Evolutionary conservation across 164 flowering plant genomes (phyloP), one percentile per base, ranked within the genome.

Genomic region (Chimonanthus praecox): DNA sequence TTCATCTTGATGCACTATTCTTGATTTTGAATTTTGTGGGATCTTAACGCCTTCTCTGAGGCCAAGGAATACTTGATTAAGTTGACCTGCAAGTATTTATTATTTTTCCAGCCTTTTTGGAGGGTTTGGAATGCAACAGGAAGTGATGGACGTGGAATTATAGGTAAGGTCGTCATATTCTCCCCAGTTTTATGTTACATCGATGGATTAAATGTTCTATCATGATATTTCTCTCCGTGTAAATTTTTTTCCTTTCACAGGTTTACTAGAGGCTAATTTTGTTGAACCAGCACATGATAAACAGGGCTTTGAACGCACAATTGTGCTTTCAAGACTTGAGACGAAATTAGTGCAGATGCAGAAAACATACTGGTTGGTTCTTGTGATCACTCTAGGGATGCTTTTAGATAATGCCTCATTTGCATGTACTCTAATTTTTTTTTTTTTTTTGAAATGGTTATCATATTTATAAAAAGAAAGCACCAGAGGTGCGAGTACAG

Each of bases 261-360:
- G 99, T 82, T 92, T 92, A 1, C 78, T 96, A 85, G 99, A 96
- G 81, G 97, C 99, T 50, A 90, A 96, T 80, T 96, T 96, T 87
- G 93, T 94, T 63, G 98, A 96, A 77, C 99, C 99, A 71, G 99
- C 99, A 73, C 99, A 96, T 83, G 98, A 96, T 81, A 96, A 94
- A 77, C 99, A 96, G 74, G 97, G 97, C 1, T 96, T 96, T 90
- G 99, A 96, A 84, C 91, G 97, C 9, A 96, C 99, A 9, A 88
- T 82, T 47, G 97, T 90, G 72, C 94, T 94, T 74, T 76, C 94
- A 70, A 87, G 97, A 73, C 97, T 96, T 43, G 97, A 94, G 82
- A 69, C 83, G 67, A 76, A 84, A 49, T 72, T 95, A 64, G 60
- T 85, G 49, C 85, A 87, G 47, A 85, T 95, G 88, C 99, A 95